These are phyloP conservation scores for Fusarium neocosmosporiellum DNA, from an alignment of 2,329 filamentous ascomycete genomes.

Conservation along the genomic window DNA sequence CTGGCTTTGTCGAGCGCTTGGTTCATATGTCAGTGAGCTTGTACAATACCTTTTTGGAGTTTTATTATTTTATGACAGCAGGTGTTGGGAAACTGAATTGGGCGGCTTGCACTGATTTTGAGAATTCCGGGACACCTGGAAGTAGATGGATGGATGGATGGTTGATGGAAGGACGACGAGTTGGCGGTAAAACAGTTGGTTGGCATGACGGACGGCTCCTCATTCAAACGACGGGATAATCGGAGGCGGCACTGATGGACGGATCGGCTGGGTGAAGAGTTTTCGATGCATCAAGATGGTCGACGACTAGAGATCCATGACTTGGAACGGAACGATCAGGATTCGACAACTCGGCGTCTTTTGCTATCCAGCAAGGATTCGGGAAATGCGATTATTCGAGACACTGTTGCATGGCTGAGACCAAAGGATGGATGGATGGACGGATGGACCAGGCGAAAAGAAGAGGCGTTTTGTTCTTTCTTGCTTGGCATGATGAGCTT, in stretches of 20 bases:
- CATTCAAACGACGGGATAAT: conserved; percentile 18
- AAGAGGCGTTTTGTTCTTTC: conserved; percentile 21
- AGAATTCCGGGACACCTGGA: conserved; percentile 31
- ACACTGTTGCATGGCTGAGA: conserved; percentile 24
- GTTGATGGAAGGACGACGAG: conserved; percentile 5
- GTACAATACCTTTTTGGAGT: conserved; percentile 42
- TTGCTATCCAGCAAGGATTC: conserved; percentile 9
- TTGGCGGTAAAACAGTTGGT: neutral
- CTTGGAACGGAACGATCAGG: conserved; percentile 11
- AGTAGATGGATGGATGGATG: conserved; percentile 28
- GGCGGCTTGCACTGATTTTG: conserved; percentile 38
- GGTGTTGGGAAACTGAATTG: conserved; percentile 42
- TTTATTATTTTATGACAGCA: conserved; percentile 35
- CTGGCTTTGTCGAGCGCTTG: conserved; percentile 33
- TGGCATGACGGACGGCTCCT: neutral
- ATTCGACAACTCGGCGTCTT: conserved; percentile 18
- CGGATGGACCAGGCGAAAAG: conserved; percentile 21
- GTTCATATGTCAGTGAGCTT: conserved; percentile 41
- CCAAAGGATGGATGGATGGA: conserved; percentile 7
- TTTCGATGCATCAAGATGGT: conserved; percentile 28
- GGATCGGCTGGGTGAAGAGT: conserved; percentile 12
- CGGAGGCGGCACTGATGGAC: neutral
- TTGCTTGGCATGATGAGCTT: conserved; percentile 15
- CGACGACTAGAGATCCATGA: conserved; percentile 32
- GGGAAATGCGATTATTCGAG: conserved; percentile 28